These are phyloP conservation scores for Austroboletus olivaceoglutinosus DNA, from an alignment of 1,284 basidiomycete species.

Conservation along the genomic window DNA sequence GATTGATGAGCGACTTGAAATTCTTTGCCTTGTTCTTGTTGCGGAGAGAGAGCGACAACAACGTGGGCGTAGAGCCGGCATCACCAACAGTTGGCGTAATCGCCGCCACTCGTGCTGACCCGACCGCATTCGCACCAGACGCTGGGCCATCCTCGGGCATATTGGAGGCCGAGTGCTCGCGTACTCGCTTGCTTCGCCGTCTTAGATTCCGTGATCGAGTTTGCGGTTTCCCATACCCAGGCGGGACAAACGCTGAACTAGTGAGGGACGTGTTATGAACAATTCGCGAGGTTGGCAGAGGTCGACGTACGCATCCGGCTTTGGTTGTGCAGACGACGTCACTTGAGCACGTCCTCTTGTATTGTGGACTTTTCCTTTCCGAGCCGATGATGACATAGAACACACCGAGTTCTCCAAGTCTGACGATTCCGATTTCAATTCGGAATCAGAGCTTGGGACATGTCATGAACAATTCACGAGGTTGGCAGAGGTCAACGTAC, in stretches of 20 bases:
- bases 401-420: slow-evolving; percentile 9
- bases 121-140: slow-evolving; percentile 38
- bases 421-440: slow-evolving; percentile 17
- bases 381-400: not conserved
- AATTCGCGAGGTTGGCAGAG: not conserved
- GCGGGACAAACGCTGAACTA: slow-evolving; percentile 43
- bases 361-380: not conserved
- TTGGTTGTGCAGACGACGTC: not conserved
- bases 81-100: slow-evolving; percentile 1
- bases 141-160: slow-evolving; percentile 6
- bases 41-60: slow-evolving; percentile 46
- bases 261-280: not conserved
- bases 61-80: not conserved
- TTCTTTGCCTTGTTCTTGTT: slow-evolving; percentile 76
- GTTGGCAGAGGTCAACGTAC: slow-evolving; percentile 8
- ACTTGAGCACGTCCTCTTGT: not conserved
- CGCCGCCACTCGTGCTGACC: slow-evolving; percentile 11
- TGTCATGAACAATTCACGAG: not conserved
- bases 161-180: slow-evolving; percentile 27
- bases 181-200: slow-evolving; percentile 49
- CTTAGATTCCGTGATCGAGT: slow-evolving; percentile 68
- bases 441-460: slow-evolving; percentile 19
- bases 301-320: slow-evolving; percentile 10
- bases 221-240: slow-evolving; percentile 62
- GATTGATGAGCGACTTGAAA: slow-evolving; percentile 53